Conservation (phyloP, 192 early-diverging fungal genomes). For the Linnemannia hyalina region DNA sequence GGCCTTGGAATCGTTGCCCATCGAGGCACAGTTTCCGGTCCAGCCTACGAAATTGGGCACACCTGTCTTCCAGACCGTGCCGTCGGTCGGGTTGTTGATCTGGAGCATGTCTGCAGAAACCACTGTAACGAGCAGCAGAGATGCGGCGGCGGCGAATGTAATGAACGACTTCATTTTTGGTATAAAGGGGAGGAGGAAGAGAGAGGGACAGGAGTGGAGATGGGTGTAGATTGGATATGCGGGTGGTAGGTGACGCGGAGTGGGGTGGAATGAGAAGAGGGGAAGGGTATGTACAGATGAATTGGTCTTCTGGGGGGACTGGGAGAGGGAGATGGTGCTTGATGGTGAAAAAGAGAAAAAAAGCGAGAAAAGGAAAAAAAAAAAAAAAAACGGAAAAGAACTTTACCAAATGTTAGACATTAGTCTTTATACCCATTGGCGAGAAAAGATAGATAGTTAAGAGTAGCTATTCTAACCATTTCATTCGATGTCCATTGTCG, state of each 20-base stretch:
- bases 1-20: slow-evolving; percentile 43
- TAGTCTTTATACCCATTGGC: slow-evolving; percentile 15
- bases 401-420: slow-evolving; percentile 12
- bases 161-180: slow-evolving; percentile 31
- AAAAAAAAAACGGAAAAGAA: slow-evolving; percentile 6
- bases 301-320: not conserved
- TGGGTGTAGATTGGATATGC: not conserved
- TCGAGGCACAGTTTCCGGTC: slow-evolving; percentile 53
- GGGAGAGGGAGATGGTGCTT: not conserved
- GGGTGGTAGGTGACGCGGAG: not conserved
- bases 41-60: slow-evolving; percentile 53
- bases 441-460: not conserved
- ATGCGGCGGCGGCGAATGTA: not conserved
- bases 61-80: slow-evolving; percentile 43
- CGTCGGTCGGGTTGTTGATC: slow-evolving; percentile 53
- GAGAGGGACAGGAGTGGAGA: not conserved
- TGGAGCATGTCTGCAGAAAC: slow-evolving; percentile 50
- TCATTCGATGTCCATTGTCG: not conserved
- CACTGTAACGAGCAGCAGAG: slow-evolving; percentile 3
- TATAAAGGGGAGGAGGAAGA: not conserved
- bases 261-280: not conserved
- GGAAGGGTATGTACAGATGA: not conserved
- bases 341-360: not conserved
- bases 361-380: not conserved
- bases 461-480: not conserved